Evolutionary conservation across 768 basidiomycete species (phyloP), one percentile per base, ranked within the genome.

Genomic region (Lepiota subincarnata): DNA sequence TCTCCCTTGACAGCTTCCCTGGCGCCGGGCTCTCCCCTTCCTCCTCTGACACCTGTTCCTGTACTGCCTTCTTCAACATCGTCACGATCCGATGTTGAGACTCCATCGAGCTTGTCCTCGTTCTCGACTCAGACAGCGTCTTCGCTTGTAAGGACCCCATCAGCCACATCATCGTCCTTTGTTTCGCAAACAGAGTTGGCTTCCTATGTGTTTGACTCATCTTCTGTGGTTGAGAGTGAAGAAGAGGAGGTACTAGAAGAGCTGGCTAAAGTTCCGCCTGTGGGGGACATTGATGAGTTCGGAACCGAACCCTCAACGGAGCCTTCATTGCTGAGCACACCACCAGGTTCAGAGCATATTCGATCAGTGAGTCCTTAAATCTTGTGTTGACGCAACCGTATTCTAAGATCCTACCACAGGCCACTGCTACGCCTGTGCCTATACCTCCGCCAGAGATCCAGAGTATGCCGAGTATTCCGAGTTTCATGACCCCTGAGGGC

Each of bases 241-340:
- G 46, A 50, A 22, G 58, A 44, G 46, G 59, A 55, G 14, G 60
- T 20, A 38, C 20, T 41, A 16, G 58, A 59, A 54, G 22, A 47
- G 19, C 36, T 53, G 24, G 19, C 51, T 43, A 48, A 58, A 36
- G n/a, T 48, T 5, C 24, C 50, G n/a, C 48, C 44, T 57, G 49
- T 52, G 48, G 61, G 26, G 11, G 55, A 34, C 11, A 58, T 58
- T 3, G 43, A 46, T 52, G 2, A 55, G 52, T 31, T 54, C 14
- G 24, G 58, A 51, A 55, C 63, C 14, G 72, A 76, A n/a, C 60
- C 73, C 14, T 75, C 80, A 4, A 85, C 84, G 2, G 75, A 74
- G 57, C 82, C 85, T 5, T 79, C 84, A 1, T 66, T 87, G 24
- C 65, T 87, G 16, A 75, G 81, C 10, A 79, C 78, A 2, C 68